Percentiles rank a stretch among this genome's conserved stretches.
Conservation (phyloP, 169 alveolate species). For the Plasmodium sp. region DNA sequence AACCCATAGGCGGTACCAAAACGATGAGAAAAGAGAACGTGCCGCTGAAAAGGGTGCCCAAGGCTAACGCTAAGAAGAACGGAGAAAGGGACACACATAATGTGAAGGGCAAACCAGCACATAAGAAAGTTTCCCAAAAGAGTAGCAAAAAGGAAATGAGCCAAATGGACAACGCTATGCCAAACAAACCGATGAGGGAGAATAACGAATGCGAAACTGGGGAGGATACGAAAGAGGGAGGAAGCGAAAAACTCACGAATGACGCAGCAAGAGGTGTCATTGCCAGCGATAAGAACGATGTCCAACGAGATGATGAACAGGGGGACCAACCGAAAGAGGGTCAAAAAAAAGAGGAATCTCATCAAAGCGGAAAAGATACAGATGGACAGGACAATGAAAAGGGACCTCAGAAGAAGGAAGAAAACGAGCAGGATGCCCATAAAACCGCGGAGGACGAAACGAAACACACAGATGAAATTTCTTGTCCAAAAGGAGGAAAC, state of each 20-base stretch:
- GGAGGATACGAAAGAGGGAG: not conserved
- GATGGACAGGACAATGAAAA: not conserved
- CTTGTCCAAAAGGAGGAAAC: not conserved
- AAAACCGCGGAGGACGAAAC: not conserved
- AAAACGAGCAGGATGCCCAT: not conserved
- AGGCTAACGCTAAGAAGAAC: not conserved
- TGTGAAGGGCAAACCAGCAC: not conserved
- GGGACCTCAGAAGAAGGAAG: not conserved
- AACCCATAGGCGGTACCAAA: not conserved
- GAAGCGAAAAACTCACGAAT: not conserved
- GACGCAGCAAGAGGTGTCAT: not conserved
- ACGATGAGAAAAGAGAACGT: not conserved
- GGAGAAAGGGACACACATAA: not conserved
- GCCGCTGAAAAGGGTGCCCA: not conserved
- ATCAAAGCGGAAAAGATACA: not conserved
- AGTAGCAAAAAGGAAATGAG: not conserved
- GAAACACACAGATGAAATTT: not conserved
- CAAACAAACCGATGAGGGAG: not conserved
- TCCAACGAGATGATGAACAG: not conserved
- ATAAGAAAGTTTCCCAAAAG: constrained; percentile 1
- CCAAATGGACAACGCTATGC: not conserved
- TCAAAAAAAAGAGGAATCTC: not conserved
- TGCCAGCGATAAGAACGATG: not conserved
- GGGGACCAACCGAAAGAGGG: not conserved
- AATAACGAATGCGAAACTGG: not conserved